Base-by-base conservation (phyloP, 257 asterid species). In the Solanum phureja region DNA sequence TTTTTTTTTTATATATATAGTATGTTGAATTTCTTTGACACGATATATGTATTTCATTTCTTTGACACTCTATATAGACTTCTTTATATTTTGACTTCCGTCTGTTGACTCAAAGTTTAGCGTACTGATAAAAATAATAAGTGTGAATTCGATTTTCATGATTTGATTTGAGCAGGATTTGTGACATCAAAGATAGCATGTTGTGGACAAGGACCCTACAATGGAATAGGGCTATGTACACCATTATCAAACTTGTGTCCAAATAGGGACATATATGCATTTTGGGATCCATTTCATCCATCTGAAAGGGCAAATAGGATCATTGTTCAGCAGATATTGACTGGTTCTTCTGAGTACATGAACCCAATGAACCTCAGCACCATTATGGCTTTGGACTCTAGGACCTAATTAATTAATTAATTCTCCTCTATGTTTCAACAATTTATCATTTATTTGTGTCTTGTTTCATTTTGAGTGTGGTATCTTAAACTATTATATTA, bases 261-360 rank as follows among this genome's bases (percentile, higher is more conserved):
- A n/a, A 90, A 95, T 85, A 90, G 98, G 90, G 94, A 95, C 58
- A 7, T 92, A 21, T 94, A 89, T 88, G 98, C 92, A 42, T 95
- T 95, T 86, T 95, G 98, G 98, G 98, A 95, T 86, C 88, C 95
- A 35, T 95, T 94, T 73, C 98, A 95, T 87, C 98, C 98, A 0
- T 94, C 97, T 0, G 98, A 95, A 87, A 94, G 35, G 88, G 98
- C 98, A 60, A 95, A 93, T 68, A 91, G 95, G 74, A 85, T 95
- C 8, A 88, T 95, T 85, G 98, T 93, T 69, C 93, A 91, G 58
- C 95, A 91, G 87, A 94, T 95, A 33, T 68, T 95, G 76, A 87
- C 90, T 23, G 98, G 98, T 0, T 81, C 89, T 10, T 19, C 75
- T 77, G 74, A 74, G 8, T 94, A 94, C 88, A 95, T 95, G 98